Base-by-base conservation (phyloP, 176 grass and related monocot genomes). In the Metroxylon sagu region DNA sequence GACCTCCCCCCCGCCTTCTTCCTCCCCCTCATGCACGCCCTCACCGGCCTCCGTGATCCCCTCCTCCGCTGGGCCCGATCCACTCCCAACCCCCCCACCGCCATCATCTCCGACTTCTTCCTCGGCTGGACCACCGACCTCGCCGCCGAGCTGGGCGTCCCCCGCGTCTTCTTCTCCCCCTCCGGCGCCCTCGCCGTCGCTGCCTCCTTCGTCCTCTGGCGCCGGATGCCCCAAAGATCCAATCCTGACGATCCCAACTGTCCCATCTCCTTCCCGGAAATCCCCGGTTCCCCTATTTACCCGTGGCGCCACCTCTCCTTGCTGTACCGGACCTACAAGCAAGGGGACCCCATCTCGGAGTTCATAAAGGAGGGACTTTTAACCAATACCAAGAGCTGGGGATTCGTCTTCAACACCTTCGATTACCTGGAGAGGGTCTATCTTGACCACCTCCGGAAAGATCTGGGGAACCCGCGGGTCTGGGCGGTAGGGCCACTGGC, bases 121-220 rank as follows among this genome's bases (percentile, higher is more conserved):
- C 63, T 76, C 25, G 80, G 77, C 6, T 93, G 88, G 88, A 80
- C 76, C 60, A 83, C 87, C 23, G 76, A 73, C 4, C 68, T 87
- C 16, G 73, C 83, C 2, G 73, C 25, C 2, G 65, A 87, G 26
- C 52, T 93, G 27, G 70, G 67, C 16, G 64, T 72, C 49, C 80
- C 74, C 8, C 74, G 83, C 7, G 0, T 92, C 12, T 65, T 78
- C 28, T 87, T 93, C 74, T 76, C 62, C 31, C 72, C 89, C 3
- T 78, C 67, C 0, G 77, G 77, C 43, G 29, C 86, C 51, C 80
- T 87, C 18, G 74, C 66, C 17, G 52, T 70, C 56, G 73, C 63
- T 4, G 8, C 77, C 17, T 65, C 70, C 1, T 76, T 81, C 59
- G 87, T 74, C 14, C 77, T 93, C 4, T 74, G 76, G 39, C 57